Base-by-base conservation (phyloP, 2,329 filamentous ascomycete species). In the Ophioceras dolichostomum region DNA sequence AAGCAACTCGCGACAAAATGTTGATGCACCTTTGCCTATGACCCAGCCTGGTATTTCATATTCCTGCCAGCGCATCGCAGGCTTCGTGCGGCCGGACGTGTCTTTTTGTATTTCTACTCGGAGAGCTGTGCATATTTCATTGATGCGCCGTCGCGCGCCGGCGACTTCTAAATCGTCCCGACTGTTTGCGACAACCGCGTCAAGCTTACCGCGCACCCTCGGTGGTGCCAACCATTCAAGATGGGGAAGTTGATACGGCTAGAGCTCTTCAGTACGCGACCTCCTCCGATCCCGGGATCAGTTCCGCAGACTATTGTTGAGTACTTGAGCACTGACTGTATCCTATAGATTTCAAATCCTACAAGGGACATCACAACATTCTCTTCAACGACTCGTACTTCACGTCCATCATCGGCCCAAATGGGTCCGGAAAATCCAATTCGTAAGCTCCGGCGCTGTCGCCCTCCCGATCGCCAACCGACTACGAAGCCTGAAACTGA, bases 401-500 rank as follows among this genome's bases (percentile, higher is more conserved):
- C 61, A 98, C 91, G 35, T 98, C 91, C 30, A 95, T 98, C 54
- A 96, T 98, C 54, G 91, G 93, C 5, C 91, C 91, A 57, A 98
- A 98, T 88, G 91, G 91, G 67, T 96, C 91, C 26, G 91, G 91
- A 46, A 98, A 98, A 62, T 98, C 91, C 16, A 98, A 98, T 59
- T 94, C 88, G 84, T 89, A 62, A 56, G 79, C 45, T 32, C 18
- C 16, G n/a, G n/a, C 8, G 13, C 16, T 10, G 12, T 14, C 24
- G 16, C 24, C 21, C 19, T 27, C n/a, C 16, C 14, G 4, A 21
- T 13, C 17, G n/a, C 7, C 21, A n/a, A n/a, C n/a, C 12, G 28
- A 12, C 9, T 31, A 13, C 32, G 16, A 13, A 24, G 19, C 20
- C 35, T 40, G 28, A 34, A 19, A 21, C 39, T 45, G 32, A 18